phyloP scores from a whole-genome alignment of 805 yeast species.

The Candida peoriensis region DNA sequence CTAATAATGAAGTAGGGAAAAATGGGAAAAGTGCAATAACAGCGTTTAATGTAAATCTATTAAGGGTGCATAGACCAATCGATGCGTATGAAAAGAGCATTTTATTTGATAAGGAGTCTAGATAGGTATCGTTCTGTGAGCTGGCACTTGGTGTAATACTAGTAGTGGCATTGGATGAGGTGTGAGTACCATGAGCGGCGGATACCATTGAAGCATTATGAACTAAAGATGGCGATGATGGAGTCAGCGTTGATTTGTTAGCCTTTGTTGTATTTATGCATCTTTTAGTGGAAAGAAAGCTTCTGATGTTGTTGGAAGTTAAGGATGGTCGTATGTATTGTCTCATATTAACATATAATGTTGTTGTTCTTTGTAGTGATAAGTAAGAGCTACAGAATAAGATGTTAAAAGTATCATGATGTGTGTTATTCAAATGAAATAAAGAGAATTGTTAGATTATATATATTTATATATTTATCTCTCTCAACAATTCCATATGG shows the following conservation, averaged over 20 bases:
- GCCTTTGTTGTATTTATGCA: constrained; percentile 16
- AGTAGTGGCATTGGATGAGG: too few species aligned
- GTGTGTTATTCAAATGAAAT: too few species aligned
- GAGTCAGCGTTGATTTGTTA: constrained; percentile 5
- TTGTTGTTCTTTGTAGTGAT: too few species aligned
- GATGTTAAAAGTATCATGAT: too few species aligned
- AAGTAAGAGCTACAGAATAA: too few species aligned
- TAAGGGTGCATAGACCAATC: constrained; percentile 66
- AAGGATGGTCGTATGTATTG: neutral
- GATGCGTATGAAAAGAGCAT: constrained; percentile 62
- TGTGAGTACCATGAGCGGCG: neutral
- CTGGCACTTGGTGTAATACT: too few species aligned
- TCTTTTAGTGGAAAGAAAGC: constrained; percentile 8
- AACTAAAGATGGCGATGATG: constrained; percentile 1
- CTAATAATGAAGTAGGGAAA: constrained; percentile 67
- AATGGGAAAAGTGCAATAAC: constrained; percentile 67
- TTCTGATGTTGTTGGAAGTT: neutral
- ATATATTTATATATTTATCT: too few species aligned
- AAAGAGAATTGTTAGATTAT: too few species aligned
- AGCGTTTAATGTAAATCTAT: constrained; percentile 53
- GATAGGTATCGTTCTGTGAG: constrained; percentile 29
- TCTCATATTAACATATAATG: neutral
- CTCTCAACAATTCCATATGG: too few species aligned
- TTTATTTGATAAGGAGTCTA: constrained; percentile 45
- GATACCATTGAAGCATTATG: neutral